Base-by-base conservation (phyloP, 352 stramenopile genomes). In the Phytophthora europaea region DNA sequence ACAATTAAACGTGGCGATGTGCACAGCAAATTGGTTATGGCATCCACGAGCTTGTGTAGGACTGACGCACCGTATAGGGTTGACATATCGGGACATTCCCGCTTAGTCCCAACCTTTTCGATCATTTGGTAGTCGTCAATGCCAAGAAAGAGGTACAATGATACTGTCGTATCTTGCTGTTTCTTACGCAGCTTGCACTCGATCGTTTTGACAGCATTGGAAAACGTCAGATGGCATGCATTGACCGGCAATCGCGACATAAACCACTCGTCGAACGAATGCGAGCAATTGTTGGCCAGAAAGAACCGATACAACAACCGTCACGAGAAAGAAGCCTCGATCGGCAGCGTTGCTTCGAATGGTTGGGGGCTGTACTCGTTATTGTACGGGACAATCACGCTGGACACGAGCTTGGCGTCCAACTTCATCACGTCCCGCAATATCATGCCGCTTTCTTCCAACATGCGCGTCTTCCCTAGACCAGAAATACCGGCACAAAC, bases 271-370 rank as follows among this genome's bases (percentile, higher is more conserved):
- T 16, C 23, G 59, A 74, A 71, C 52, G 33, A 31, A 66, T 50
- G 9, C 10, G 34, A 13, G 52, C 72, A 74, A 66, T 75, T 79
- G 31, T 33, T 57, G 57, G 68, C 61, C 18, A 75, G 53, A 65
- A 79, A 75, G 16, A 75, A 73, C 57, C 61, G 72, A 72, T 75
- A 67, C 60, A 75, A 61, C 4, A 75, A 20, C 43, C 67, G 36
- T 66, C 66, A 79, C 51, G 72, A 79, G 62, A 79, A 75, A 64
- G 72, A 75, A 23, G 66, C 55, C 26, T 75, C 66, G 18, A 79
- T 79, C 28, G 72, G 56, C 66, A 75, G 75, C 34, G 66, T 75
- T 55, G 18, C 10, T 50, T 78, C 66, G 0, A 75, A 51, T 61
- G 40, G 15, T 45, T 79, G 61, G 31, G 53, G 60, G 47, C 16